Evolutionary conservation across 2,329 filamentous ascomycete genomes (phyloP).

Genomic region (Xylariaceae sp.): DNA sequence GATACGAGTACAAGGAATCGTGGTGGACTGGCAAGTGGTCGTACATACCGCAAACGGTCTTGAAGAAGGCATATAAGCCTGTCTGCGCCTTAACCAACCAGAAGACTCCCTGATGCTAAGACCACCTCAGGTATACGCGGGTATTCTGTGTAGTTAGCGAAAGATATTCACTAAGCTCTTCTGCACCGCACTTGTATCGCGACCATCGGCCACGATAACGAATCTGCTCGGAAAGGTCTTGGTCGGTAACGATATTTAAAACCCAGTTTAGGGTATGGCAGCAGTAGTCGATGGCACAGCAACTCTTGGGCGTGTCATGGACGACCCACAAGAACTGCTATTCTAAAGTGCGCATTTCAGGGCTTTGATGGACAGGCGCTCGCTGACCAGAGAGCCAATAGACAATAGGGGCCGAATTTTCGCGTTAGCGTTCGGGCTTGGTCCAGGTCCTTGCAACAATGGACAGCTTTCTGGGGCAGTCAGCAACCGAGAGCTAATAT

Average conservation of each 20-base stretch:
- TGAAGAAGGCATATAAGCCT: slow-evolving; percentile 95
- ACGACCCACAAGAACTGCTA: slow-evolving; percentile 99
- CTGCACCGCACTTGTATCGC: slow-evolving; percentile 56
- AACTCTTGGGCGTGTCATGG: slow-evolving; percentile 91
- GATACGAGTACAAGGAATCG: too few species aligned
- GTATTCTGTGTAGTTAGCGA: slow-evolving; percentile 87
- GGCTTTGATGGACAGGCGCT: too few species aligned
- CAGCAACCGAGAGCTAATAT: too few species aligned
- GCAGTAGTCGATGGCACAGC: slow-evolving; percentile 98
- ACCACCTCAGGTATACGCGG: slow-evolving; percentile 99
- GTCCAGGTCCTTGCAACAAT: too few species aligned
- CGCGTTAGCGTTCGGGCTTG: too few species aligned
- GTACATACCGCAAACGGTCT: slow-evolving; percentile 91
- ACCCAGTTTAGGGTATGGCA: slow-evolving; percentile 98
- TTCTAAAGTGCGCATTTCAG: slow-evolving; percentile 96
- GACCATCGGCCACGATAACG: slow-evolving; percentile 45
- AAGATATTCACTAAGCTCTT: slow-evolving; percentile 94
- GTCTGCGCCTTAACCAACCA: slow-evolving; percentile 87
- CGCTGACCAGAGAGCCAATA: too few species aligned
- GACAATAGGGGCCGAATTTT: too few species aligned
- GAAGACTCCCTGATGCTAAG: slow-evolving; percentile 90
- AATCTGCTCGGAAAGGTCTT: slow-evolving; percentile 92
- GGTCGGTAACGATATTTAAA: slow-evolving; percentile 81
- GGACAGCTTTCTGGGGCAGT: too few species aligned
- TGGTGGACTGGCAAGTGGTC: slow-evolving; percentile 77